phyloP scores from a whole-genome alignment of 176 grass and related monocot genomes.

The Echinochloa phyllopogon region DNA sequence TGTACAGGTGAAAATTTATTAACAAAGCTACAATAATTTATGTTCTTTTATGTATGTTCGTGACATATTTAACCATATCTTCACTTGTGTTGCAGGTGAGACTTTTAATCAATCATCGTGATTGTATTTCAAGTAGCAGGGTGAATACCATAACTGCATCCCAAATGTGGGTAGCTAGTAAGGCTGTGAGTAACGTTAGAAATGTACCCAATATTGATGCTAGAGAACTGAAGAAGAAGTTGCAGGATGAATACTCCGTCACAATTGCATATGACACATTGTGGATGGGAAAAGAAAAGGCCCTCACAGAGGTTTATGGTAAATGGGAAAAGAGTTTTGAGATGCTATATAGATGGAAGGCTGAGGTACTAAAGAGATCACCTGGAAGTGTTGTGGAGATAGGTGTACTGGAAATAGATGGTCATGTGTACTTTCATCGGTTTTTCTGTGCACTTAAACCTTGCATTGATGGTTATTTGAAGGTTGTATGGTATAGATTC shows the following conservation, averaged over 20 bases:
- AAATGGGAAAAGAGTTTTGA: background rate
- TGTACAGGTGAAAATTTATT: background rate
- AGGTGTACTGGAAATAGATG: too few species aligned
- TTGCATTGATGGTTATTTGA: too few species aligned
- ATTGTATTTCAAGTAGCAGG: background rate
- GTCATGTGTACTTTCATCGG: too few species aligned
- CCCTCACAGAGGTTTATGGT: background rate
- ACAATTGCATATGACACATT: background rate
- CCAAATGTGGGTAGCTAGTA: background rate
- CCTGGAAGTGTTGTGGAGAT: conserved; percentile 1
- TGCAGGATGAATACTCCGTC: background rate
- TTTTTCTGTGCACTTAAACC: too few species aligned
- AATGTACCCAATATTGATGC: background rate
- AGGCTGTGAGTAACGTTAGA: background rate
- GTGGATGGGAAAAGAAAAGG: background rate
- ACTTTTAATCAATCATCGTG: background rate
- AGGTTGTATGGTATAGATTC: too few species aligned
- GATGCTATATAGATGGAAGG: background rate
- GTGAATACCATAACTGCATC: conserved; percentile 1
- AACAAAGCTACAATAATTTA: too few species aligned
- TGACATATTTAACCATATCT: too few species aligned
- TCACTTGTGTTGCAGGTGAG: background rate
- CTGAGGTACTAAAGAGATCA: background rate
- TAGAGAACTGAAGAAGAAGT: background rate
- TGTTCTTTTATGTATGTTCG: too few species aligned